Percentiles rank a stretch among this genome's conserved stretches.
These are phyloP conservation scores for Chaetomiaceae sp. DNA, from an alignment of 2,329 filamentous ascomycete genomes.

Conservation along the genomic window DNA sequence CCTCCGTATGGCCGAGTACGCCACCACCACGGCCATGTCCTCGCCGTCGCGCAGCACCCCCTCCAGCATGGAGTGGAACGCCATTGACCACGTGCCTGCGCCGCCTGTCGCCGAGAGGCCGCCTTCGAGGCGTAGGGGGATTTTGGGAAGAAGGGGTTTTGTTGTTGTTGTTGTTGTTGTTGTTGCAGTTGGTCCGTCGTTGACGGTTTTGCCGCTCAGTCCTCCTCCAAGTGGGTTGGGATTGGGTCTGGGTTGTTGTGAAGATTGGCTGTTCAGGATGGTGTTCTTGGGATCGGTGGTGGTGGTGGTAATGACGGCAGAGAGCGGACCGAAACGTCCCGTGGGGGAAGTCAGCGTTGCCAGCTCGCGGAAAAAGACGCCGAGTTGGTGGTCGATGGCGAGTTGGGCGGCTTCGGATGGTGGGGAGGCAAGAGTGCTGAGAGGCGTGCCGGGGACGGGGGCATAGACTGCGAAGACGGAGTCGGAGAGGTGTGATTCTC, in stretches of 20 bases:
- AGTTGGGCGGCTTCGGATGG: conserved; percentile 35
- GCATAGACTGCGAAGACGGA: conserved; percentile 42
- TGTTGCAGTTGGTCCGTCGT: not conserved
- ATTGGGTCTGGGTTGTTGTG: too few relatives aligned
- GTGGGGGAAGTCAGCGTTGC: conserved; percentile 43
- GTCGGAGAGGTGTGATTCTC: conserved; percentile 26
- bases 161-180: not conserved
- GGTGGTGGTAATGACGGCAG: conserved; percentile 33
- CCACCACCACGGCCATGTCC: conserved; percentile 54
- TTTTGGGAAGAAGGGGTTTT: not conserved
- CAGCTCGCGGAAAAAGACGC: conserved; percentile 42
- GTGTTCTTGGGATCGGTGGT: not conserved
- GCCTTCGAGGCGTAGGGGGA: not conserved
- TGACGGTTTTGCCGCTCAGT: not conserved
- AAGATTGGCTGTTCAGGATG: not conserved
- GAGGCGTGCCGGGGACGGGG: conserved; percentile 35
- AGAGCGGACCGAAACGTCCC: conserved; percentile 44
- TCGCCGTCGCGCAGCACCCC: conserved; percentile 55
- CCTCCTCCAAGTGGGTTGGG: too few relatives aligned
- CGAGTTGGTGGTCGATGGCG: conserved; percentile 44
- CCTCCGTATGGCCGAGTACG: conserved; percentile 50
- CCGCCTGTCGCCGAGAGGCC: conserved; percentile 21
- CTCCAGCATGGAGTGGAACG: conserved; percentile 55
- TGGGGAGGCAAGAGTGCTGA: conserved; percentile 35
- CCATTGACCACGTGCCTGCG: conserved; percentile 48